Evolutionary conservation across 805 yeast genomes (phyloP).

Genomic region (Yarrowia sp.): DNA sequence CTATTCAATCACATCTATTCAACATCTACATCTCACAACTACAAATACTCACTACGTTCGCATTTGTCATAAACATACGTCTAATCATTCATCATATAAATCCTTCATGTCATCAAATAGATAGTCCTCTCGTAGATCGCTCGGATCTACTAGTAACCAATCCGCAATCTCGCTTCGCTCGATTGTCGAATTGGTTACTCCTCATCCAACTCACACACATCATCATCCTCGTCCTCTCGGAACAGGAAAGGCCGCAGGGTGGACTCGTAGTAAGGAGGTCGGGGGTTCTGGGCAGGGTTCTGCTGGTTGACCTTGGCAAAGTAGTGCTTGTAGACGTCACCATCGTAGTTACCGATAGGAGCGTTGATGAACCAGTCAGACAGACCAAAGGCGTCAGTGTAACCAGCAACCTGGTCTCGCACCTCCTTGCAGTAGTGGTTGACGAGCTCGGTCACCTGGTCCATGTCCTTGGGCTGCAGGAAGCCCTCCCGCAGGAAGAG

Average conservation of each 20-base stretch:
- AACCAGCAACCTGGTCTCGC: constrained; percentile 73
- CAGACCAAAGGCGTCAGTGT: constrained; percentile 84
- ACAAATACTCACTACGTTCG: no score
- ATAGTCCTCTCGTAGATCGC: no score
- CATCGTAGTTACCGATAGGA: constrained; percentile 80
- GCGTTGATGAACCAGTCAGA: constrained; percentile 84
- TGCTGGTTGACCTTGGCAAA: constrained; percentile 66
- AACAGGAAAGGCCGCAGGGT: constrained; percentile 50
- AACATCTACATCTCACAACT: no score
- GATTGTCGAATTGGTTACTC: not conserved
- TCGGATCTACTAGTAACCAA: no score
- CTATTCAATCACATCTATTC: no score
- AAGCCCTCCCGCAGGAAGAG: constrained; percentile 71
- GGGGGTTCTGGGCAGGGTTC: constrained; percentile 52
- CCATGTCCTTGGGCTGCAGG: constrained; percentile 59
- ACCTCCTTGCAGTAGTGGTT: constrained; percentile 58
- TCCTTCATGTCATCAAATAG: no score
- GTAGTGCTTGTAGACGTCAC: constrained; percentile 83
- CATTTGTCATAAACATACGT: no score
- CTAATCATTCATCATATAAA: no score
- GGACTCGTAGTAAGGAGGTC: constrained; percentile 63
- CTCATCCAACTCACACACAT: constrained; percentile 34
- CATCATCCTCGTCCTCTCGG: constrained; percentile 45
- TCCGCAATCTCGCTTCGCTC: not conserved
- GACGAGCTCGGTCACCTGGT: constrained; percentile 54